These are phyloP conservation scores for Ustulina deusta DNA, from an alignment of 2,329 filamentous ascomycete species.

Conservation along the genomic window DNA sequence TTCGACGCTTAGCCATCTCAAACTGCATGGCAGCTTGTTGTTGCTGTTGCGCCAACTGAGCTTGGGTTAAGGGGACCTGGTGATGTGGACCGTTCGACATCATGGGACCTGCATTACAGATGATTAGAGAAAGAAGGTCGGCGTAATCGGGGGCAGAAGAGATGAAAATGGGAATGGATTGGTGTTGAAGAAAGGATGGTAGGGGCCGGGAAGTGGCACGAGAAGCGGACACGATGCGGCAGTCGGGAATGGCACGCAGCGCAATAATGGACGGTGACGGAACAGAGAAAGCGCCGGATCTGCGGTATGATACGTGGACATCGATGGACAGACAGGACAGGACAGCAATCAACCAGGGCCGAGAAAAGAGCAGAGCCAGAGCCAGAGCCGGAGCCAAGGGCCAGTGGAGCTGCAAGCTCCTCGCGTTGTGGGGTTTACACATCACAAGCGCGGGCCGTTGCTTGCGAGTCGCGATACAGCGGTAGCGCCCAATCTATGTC, in stretches of 20 bases:
- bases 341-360: constrained; percentile 20
- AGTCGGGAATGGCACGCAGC: constrained; percentile 16
- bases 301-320: constrained; percentile 31
- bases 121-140: constrained; percentile 35
- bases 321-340: constrained; percentile 14
- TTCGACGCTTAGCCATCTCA: constrained; percentile 81
- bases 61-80: constrained; percentile 64
- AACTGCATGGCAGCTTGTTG: constrained; percentile 63
- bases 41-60: constrained; percentile 65
- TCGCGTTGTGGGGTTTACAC: constrained; percentile 40
- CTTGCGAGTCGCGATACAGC: constrained; percentile 37
- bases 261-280: constrained; percentile 22
- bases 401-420: constrained; percentile 38
- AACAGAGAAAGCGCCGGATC: constrained; percentile 15
- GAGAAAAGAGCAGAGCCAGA: constrained; percentile 21
- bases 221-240: constrained; percentile 19
- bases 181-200: constrained; percentile 25
- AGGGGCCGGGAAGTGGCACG: constrained; percentile 32
- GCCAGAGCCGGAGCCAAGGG: constrained; percentile 26
- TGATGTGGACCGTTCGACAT: constrained; percentile 67
- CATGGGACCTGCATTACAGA: constrained; percentile 61
- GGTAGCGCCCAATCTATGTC: constrained; percentile 23
- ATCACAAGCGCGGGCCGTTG: constrained; percentile 32
- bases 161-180: constrained; percentile 11
- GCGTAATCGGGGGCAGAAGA: constrained; percentile 12